Evolutionary conservation across 257 asterid genomes (phyloP), one percentile per base, ranked within the genome.

Genomic region (Solanum pimpinellifolium): DNA sequence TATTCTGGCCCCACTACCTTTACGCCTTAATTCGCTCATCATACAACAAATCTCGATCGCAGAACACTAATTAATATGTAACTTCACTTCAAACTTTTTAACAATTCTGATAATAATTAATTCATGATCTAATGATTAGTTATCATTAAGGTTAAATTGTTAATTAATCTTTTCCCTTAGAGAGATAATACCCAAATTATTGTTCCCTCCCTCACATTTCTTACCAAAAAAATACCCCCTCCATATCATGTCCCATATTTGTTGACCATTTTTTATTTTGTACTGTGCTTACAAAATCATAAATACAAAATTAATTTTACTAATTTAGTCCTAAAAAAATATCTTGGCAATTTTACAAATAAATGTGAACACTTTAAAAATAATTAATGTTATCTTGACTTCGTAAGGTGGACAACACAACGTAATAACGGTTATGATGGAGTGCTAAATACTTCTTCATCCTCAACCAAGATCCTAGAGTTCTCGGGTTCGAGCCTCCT

Each of bases 81-180:
- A 86, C 84, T 82, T 86, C 88, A 25, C 60, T 88, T 77, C 87
- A 29, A n/a, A 37, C 25, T 33, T 20, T 20, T 72, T 4, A 72
- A 72, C 44, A 35, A 31, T 72, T 37, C 21, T 72, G 68, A 39
- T 86, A 72, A 27, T 87, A 60, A 89, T 86, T 29, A 9, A 9
- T 68, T 87, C 35, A 84, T 87, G 81, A 23, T 47, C 90, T 83
- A 89, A 89, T 85, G 78, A 88, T 85, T 86, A 77, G 37, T 77
- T 82, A 82, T 88, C 88, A 88, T 25, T 77, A 37, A 21, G 85
- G 46, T n/a, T 47, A 78, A n/a, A 39, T 77, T 20, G n/a, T 39
- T 25, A 18, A 37, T 21, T 75, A 13, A 42, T 25, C 13, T 10
- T 35, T 42, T 73, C 39, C 80, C 9, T 73, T 35, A 1, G 8